Evolutionary conservation across 768 basidiomycete genomes (phyloP).

Genomic region (Paxillus rubicundulus): DNA sequence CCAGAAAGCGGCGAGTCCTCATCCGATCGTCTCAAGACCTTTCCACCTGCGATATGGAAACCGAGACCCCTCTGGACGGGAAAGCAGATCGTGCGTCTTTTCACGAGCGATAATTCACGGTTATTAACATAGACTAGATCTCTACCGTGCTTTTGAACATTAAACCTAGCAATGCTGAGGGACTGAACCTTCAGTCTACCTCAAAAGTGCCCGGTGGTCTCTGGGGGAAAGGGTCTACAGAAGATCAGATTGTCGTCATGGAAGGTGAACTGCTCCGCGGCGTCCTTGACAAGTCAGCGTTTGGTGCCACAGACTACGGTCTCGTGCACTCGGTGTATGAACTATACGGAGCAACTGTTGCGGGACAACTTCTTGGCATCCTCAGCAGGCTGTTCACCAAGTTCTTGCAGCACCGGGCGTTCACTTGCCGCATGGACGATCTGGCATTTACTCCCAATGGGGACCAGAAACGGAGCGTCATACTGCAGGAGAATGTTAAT

Average conservation of each 20-base stretch:
- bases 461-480: conserved; percentile 61
- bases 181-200: conserved; percentile 80
- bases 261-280: conserved; percentile 93
- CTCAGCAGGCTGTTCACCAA: conserved; percentile 95
- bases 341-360: conserved; percentile 84
- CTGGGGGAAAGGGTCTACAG: conserved; percentile 78
- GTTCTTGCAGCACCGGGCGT: conserved; percentile 93
- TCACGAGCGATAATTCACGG: neutral
- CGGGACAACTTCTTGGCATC: conserved; percentile 89
- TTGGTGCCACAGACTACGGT: conserved; percentile 94
- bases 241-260: conserved; percentile 86
- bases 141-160: conserved; percentile 93
- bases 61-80: conserved; percentile 94
- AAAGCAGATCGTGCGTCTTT: conserved; percentile 80
- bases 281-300: conserved; percentile 94
- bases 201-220: conserved; percentile 86
- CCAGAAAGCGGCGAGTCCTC: conserved; percentile 75
- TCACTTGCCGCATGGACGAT: conserved; percentile 99
- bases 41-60: conserved; percentile 92
- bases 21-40: conserved; percentile 61
- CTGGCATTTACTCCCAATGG: conserved; percentile 83
- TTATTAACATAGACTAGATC: conserved; percentile 50
- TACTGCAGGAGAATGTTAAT: conserved; percentile 64
- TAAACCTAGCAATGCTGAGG: conserved; percentile 73
- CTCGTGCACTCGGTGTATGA: conserved; percentile 97